Conservation (phyloP, 305 asterid species). For the Petunia hybrid region DNA sequence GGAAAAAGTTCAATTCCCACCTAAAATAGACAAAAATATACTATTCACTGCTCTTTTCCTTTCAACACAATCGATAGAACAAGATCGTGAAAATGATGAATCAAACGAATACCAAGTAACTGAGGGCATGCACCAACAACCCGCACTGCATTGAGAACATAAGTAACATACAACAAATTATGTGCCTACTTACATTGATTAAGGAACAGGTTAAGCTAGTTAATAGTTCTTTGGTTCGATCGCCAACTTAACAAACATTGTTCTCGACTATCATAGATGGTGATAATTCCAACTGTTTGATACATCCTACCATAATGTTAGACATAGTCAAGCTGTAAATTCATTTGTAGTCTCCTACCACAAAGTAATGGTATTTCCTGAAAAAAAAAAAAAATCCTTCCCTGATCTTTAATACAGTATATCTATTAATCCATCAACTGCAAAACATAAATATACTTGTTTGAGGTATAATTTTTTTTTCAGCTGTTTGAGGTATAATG, state of each 20-base stretch:
- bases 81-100: constrained; percentile 12
- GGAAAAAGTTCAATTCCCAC: constrained; percentile 98
- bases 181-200: constrained; percentile 21
- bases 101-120: background rate
- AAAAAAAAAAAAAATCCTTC: background rate
- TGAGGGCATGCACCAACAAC: constrained; percentile 4
- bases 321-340: background rate
- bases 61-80: background rate
- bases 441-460: too few species aligned
- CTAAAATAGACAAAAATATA: constrained; percentile 33
- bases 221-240: constrained; percentile 17
- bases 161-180: background rate
- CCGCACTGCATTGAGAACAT: background rate
- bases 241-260: background rate
- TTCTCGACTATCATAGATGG: background rate
- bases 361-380: background rate
- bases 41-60: too few species aligned
- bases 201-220: background rate
- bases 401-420: background rate
- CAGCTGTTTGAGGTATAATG: too few species aligned
- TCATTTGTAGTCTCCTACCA: background rate
- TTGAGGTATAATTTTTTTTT: too few species aligned
- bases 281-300: background rate
- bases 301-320: background rate
- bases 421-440: background rate